Percentiles rank a stretch among this genome's conserved stretches.
Evolutionary conservation across 768 basidiomycete genomes (phyloP).

Genomic region (Tulasnella sp.): DNA sequence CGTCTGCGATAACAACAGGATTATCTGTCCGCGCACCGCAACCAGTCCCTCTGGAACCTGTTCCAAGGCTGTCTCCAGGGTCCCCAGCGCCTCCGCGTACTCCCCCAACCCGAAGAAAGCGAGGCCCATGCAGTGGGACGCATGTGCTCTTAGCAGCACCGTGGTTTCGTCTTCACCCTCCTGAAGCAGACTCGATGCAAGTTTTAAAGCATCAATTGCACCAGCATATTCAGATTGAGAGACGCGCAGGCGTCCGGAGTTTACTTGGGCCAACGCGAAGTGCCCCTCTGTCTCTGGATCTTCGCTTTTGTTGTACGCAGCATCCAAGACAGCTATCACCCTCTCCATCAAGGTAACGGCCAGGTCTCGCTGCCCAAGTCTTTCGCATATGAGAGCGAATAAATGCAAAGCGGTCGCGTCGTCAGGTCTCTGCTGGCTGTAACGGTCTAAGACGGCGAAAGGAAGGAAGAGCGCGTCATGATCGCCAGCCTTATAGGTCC

Average conservation of each 20-base stretch:
- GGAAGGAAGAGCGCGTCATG: slow-evolving; percentile 61
- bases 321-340: slow-evolving; percentile 73
- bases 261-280: slow-evolving; percentile 77
- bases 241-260: slow-evolving; percentile 73
- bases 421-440: slow-evolving; percentile 59
- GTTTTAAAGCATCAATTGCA: slow-evolving; percentile 67
- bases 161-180: slow-evolving; percentile 44
- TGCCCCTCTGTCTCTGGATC: slow-evolving; percentile 69
- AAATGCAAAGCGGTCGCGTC: slow-evolving; percentile 80
- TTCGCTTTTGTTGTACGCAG: slow-evolving; percentile 83
- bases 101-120: slow-evolving; percentile 64
- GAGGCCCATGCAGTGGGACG: slow-evolving; percentile 67
- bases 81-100: slow-evolving; percentile 56
- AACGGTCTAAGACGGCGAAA: slow-evolving; percentile 78
- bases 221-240: slow-evolving; percentile 54
- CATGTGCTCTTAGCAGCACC: slow-evolving; percentile 55
- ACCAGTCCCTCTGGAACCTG: slow-evolving; percentile 48
- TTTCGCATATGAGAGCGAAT: slow-evolving; percentile 79
- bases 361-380: slow-evolving; percentile 64
- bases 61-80: slow-evolving; percentile 65
- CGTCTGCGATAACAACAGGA: slow-evolving; percentile 75
- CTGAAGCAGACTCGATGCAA: slow-evolving; percentile 63
- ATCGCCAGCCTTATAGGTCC: slow-evolving; percentile 31
- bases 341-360: slow-evolving; percentile 55
- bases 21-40: slow-evolving; percentile 59